phyloP scores from a whole-genome alignment of 108 stramenopile species.

The Thalassiosira profunda region DNA sequence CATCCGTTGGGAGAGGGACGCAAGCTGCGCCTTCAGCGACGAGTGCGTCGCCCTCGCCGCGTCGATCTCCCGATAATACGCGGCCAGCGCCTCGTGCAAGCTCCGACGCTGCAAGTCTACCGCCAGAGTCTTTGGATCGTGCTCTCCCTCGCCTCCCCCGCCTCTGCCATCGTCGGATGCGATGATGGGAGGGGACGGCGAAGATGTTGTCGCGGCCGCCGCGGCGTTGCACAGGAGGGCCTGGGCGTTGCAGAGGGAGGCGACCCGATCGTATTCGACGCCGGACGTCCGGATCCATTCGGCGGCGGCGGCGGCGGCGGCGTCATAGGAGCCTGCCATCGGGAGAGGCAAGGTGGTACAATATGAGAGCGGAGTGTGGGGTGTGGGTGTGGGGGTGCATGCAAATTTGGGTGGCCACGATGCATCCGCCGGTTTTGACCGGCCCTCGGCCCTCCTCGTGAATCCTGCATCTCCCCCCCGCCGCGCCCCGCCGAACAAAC shows the following conservation, averaged over 20 bases:
- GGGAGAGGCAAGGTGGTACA: too few species aligned
- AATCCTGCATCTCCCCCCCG: too few species aligned
- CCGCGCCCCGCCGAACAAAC: too few species aligned
- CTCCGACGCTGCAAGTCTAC: conserved; percentile 6
- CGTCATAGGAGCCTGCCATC: too few species aligned
- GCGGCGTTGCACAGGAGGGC: conserved; percentile 28
- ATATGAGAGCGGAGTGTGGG: too few species aligned
- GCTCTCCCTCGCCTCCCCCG: too few species aligned
- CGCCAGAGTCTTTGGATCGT: neutral
- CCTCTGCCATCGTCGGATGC: too few species aligned
- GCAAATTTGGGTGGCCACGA: too few species aligned
- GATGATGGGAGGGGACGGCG: neutral
- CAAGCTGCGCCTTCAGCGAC: conserved; percentile 13
- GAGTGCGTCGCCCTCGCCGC: conserved; percentile 40
- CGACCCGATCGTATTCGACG: conserved; percentile 45
- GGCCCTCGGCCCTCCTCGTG: too few species aligned
- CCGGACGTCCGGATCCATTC: conserved; percentile 38
- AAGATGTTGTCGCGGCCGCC: neutral
- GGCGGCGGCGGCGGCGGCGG: neutral
- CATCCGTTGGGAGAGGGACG: neutral
- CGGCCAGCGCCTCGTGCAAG: conserved; percentile 6
- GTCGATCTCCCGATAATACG: conserved; percentile 28
- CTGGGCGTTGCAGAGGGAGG: conserved; percentile 36
- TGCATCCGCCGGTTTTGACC: too few species aligned
- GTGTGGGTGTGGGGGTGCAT: too few species aligned